Conservation (phyloP, 352 stramenopile species). For the Pilasporangium apinafurcum region DNA sequence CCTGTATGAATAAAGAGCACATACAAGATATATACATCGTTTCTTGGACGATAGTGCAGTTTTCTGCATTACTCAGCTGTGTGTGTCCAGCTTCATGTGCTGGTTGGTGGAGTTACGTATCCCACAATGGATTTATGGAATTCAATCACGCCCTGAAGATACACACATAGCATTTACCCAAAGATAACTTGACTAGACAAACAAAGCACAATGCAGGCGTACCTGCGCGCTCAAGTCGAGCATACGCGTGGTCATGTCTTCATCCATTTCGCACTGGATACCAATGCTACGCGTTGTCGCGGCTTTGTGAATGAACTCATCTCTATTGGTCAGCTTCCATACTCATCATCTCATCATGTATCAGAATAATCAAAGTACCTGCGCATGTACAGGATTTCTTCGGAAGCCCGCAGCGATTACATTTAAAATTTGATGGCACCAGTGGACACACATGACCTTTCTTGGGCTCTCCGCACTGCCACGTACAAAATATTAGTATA, state of each 20-base stretch:
- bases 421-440: constrained; percentile 81
- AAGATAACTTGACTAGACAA: background rate
- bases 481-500: too few species aligned
- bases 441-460: constrained; percentile 83
- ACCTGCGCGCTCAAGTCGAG: constrained; percentile 77
- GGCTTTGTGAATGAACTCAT: constrained; percentile 13
- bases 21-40: too few species aligned
- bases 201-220: background rate
- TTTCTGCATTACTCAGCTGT: too few species aligned
- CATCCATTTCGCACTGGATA: constrained; percentile 73
- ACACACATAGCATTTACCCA: background rate
- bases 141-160: constrained; percentile 52
- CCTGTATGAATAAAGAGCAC: too few species aligned
- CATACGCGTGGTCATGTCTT: constrained; percentile 73
- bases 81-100: too few species aligned
- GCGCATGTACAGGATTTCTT: constrained; percentile 75
- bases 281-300: constrained; percentile 57
- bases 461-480: constrained; percentile 77
- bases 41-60: too few species aligned
- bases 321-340: background rate
- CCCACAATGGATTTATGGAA: constrained; percentile 52
- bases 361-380: constrained; percentile 15
- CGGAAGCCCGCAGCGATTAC: constrained; percentile 55
- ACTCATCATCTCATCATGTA: constrained; percentile 1
- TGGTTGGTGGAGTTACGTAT: constrained; percentile 35